These are phyloP conservation scores for Aspergillus baeticus DNA, from an alignment of 495 filamentous ascomycete species.

Conservation along the genomic window DNA sequence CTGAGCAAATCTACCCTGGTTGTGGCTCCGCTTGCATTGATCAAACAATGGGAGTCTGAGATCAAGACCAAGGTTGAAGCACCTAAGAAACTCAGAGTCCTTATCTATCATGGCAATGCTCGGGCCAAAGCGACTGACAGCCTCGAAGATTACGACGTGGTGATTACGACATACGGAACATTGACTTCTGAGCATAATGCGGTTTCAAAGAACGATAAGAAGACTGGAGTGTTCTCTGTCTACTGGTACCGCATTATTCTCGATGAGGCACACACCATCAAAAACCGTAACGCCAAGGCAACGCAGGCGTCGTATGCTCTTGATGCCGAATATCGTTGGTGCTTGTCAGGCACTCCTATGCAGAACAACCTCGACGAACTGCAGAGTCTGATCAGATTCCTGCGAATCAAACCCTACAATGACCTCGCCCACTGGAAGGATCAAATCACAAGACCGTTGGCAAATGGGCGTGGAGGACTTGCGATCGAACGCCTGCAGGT, in stretches of 20 bases:
- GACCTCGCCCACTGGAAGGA: slow-evolving; percentile 81
- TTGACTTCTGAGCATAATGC: slow-evolving; percentile 83
- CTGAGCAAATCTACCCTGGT: slow-evolving; percentile 82
- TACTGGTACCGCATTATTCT: slow-evolving; percentile 95
- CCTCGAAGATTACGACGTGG: slow-evolving; percentile 84
- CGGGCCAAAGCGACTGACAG: slow-evolving; percentile 75
- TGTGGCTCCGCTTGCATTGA: slow-evolving; percentile 90
- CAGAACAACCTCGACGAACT: slow-evolving; percentile 98
- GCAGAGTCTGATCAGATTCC: slow-evolving; percentile 87
- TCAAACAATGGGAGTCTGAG: slow-evolving; percentile 96
- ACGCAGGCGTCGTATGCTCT: slow-evolving; percentile 85
- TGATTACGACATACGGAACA: slow-evolving; percentile 96
- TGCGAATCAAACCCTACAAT: slow-evolving; percentile 88
- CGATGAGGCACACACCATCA: slow-evolving; percentile 97
- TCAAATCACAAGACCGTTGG: slow-evolving; percentile 82
- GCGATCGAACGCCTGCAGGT: slow-evolving; percentile 85
- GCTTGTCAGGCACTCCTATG: slow-evolving; percentile 91
- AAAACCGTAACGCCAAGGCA: slow-evolving; percentile 93
- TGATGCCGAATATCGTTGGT: slow-evolving; percentile 85
- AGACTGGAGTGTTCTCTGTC: slow-evolving; percentile 83
- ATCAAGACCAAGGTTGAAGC: slow-evolving; percentile 73
- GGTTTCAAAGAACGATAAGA: slow-evolving; percentile 57
- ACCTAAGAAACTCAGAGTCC: slow-evolving; percentile 70
- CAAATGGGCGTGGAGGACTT: slow-evolving; percentile 77
- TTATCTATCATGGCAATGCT: slow-evolving; percentile 83